A percentile compares a stretch with the other conserved stretches of the same genome.
phyloP scores from a whole-genome alignment of 495 filamentous ascomycete genomes.

The Aspergillus cavernicola region DNA sequence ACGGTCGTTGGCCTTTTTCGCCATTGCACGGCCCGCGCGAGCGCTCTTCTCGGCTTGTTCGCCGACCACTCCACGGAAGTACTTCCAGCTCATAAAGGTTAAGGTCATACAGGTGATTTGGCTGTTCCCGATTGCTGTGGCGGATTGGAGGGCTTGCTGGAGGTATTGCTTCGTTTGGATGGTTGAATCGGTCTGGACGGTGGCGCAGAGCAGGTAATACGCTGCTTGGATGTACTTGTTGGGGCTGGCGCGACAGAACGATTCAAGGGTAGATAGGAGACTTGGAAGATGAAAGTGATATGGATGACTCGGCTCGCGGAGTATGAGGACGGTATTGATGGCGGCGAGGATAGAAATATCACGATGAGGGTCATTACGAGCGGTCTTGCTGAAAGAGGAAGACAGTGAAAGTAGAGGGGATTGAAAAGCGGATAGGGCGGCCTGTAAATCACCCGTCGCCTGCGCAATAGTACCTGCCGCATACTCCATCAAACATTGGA shows the following conservation, averaged over 20 bases:
- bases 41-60: slow-evolving; percentile 90
- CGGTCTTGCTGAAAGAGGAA: slow-evolving; percentile 34
- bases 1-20: slow-evolving; percentile 67
- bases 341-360: slow-evolving; percentile 74
- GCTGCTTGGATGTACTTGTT: slow-evolving; percentile 74
- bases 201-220: slow-evolving; percentile 72
- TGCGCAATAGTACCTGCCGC: slow-evolving; percentile 74
- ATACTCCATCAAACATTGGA: slow-evolving; percentile 56
- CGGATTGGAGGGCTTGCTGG: slow-evolving; percentile 57
- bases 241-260: slow-evolving; percentile 61
- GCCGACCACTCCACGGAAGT: slow-evolving; percentile 82
- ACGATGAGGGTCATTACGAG: slow-evolving; percentile 52
- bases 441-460: slow-evolving; percentile 65
- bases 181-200: slow-evolving; percentile 53
- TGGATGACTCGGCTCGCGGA: slow-evolving; percentile 59
- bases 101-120: slow-evolving; percentile 80
- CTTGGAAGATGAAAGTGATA: slow-evolving; percentile 42
- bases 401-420: slow-evolving; percentile 53
- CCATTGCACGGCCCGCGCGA: slow-evolving; percentile 67
- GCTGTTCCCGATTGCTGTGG: slow-evolving; percentile 53
- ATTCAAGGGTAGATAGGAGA: slow-evolving; percentile 62
- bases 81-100: slow-evolving; percentile 77
- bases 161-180: slow-evolving; percentile 78
- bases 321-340: slow-evolving; percentile 79
- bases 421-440: slow-evolving; percentile 64